phyloP scores from a whole-genome alignment of 352 stramenopile species.

The Phytophthora foliorum region DNA sequence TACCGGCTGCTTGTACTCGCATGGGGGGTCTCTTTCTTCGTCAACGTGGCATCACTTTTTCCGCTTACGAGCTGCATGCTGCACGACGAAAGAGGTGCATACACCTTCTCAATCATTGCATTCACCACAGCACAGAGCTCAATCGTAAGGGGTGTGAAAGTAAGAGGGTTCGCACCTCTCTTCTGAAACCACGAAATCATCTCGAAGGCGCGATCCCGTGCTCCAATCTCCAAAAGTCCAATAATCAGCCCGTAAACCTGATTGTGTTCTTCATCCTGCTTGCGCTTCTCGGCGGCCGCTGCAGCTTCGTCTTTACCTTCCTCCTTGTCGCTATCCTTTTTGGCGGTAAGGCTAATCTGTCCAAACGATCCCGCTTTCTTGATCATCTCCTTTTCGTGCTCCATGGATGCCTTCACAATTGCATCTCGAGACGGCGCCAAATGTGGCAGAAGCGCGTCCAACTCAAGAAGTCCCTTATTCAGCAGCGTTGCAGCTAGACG shows the following conservation, averaged over 20 bases:
- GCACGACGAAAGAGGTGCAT: constrained; percentile 64
- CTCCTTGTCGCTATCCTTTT: constrained; percentile 55
- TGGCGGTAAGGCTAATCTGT: constrained; percentile 76
- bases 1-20: constrained; percentile 32
- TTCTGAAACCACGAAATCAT: constrained; percentile 86
- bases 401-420: constrained; percentile 55
- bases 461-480: constrained; percentile 76
- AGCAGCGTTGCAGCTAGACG: constrained; percentile 90
- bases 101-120: constrained; percentile 64
- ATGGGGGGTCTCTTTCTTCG: constrained; percentile 14
- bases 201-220: constrained; percentile 69
- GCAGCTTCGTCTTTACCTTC: constrained; percentile 37
- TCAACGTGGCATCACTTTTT: constrained; percentile 4
- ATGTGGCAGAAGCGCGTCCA: constrained; percentile 85
- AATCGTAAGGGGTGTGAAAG: constrained; percentile 64
- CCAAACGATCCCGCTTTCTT: constrained; percentile 69
- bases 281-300: constrained; percentile 27
- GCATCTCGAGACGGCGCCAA: constrained; percentile 74
- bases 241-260: constrained; percentile 88
- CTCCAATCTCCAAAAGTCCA: constrained; percentile 81
- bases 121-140: constrained; percentile 82
- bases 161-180: constrained; percentile 71
- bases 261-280: constrained; percentile 57
- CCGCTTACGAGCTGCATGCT: constrained; percentile 51
- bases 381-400: constrained; percentile 64